phyloP scores from a whole-genome alignment of 2,329 filamentous ascomycete species.

The Neopestalotiopsis sp. region DNA sequence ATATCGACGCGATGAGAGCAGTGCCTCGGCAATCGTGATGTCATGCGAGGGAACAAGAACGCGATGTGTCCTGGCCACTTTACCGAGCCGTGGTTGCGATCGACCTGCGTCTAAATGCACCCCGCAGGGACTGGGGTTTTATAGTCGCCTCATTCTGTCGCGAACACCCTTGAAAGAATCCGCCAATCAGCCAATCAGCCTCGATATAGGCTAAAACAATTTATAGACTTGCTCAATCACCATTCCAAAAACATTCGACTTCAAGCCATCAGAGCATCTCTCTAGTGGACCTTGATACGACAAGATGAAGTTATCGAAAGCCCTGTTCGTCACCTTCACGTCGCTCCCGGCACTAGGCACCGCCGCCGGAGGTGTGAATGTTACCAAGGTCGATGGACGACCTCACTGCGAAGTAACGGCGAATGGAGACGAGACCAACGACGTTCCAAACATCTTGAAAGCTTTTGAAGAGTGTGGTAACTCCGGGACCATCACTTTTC shows the following conservation, averaged over 20 bases:
- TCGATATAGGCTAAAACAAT: not conserved
- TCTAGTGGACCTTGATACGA: not conserved
- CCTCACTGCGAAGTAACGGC: conserved; percentile 27
- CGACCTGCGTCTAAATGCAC: not conserved
- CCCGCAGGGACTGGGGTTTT: not conserved
- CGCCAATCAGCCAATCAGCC: not conserved
- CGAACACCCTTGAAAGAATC: not conserved
- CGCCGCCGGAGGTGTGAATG: not conserved
- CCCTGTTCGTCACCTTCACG: not conserved
- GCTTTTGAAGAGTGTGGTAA: conserved; percentile 31
- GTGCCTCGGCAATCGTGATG: not conserved
- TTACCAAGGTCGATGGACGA: not conserved
- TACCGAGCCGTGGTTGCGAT: not conserved
- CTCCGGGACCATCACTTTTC: conserved; percentile 52
- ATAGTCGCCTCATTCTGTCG: not conserved
- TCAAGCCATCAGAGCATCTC: not conserved
- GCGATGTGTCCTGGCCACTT: not conserved
- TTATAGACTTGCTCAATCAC: not conserved
- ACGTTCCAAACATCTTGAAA: conserved; percentile 31
- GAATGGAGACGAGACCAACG: conserved; percentile 24
- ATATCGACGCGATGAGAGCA: not conserved
- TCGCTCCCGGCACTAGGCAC: not conserved
- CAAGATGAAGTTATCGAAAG: not conserved
- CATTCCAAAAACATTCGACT: not conserved
- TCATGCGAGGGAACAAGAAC: not conserved